Evolutionary conservation across 371 early-diverging fungal species (phyloP).

Genomic region (Sporodiniella umbellata): DNA sequence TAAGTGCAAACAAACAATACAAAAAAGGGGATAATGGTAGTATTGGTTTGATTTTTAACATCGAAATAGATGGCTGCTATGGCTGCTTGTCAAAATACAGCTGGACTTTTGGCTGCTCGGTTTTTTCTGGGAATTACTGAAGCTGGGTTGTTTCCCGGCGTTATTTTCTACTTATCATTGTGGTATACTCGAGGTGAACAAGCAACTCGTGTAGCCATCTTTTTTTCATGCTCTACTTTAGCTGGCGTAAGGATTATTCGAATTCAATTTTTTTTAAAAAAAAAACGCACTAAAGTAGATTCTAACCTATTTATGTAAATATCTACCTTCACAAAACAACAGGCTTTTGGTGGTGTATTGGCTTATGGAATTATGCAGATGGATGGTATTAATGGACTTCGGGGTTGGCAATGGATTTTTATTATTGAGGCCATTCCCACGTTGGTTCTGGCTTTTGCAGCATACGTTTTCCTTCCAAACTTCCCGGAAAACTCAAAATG

Average conservation of each 20-base stretch:
- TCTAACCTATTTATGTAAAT: too few relatives aligned
- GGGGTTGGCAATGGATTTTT: constrained; percentile 73
- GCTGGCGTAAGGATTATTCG: constrained; percentile 54
- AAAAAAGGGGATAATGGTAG: not conserved
- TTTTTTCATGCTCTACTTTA: constrained; percentile 59
- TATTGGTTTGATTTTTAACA: constrained; percentile 12
- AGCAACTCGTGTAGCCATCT: constrained; percentile 68
- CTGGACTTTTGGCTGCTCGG: constrained; percentile 54
- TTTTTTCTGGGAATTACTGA: constrained; percentile 75
- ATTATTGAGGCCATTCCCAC: constrained; percentile 75
- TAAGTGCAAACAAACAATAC: constrained; percentile 4
- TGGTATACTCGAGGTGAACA: constrained; percentile 63
- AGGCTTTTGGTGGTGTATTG: constrained; percentile 56
- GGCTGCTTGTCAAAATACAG: constrained; percentile 40
- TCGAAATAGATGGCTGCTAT: constrained; percentile 42
- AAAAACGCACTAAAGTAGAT: too few relatives aligned
- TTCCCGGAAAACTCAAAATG: constrained; percentile 67
- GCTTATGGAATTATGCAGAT: constrained; percentile 61
- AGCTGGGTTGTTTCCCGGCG: constrained; percentile 58
- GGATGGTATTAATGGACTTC: constrained; percentile 44
- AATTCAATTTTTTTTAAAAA: not conserved
- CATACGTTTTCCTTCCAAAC: constrained; percentile 66
- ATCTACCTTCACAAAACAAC: too few relatives aligned
- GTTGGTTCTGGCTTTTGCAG: constrained; percentile 51
- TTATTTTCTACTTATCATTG: constrained; percentile 48